Evolutionary conservation across 345 rosid species (phyloP).

Genomic region (Hibiscus trionum): DNA sequence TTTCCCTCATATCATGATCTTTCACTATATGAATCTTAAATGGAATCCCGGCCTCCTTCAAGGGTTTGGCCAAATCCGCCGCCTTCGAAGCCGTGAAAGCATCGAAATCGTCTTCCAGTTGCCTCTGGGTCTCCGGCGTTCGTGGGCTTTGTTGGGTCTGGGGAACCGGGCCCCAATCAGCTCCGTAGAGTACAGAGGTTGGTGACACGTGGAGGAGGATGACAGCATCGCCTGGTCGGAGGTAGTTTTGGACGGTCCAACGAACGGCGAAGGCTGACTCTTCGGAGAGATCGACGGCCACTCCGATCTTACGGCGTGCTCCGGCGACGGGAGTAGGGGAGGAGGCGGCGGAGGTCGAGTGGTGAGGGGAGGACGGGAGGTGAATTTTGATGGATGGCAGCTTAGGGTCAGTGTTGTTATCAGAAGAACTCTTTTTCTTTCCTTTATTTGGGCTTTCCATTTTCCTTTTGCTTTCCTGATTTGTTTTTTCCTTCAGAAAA

Average conservation of each 20-base stretch:
- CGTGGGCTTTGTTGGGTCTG: slow-evolving; percentile 16
- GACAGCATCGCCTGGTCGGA: slow-evolving; percentile 93
- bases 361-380: slow-evolving; percentile 45
- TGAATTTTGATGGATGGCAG: slow-evolving; percentile 79
- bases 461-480: background rate
- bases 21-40: slow-evolving; percentile 82
- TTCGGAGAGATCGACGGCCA: slow-evolving; percentile 91
- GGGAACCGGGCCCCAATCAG: slow-evolving; percentile 97
- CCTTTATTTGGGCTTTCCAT: background rate
- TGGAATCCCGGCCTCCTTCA: slow-evolving; percentile 78
- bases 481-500: background rate
- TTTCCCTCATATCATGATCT: slow-evolving; percentile 60
- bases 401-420: slow-evolving; percentile 27
- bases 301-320: slow-evolving; percentile 88
- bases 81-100: slow-evolving; percentile 58
- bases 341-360: slow-evolving; percentile 25
- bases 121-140: slow-evolving; percentile 21
- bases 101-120: slow-evolving; percentile 65
- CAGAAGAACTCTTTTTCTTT: slow-evolving; percentile 5
- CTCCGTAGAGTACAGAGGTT: slow-evolving; percentile 90
- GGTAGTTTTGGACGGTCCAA: slow-evolving; percentile 86
- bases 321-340: slow-evolving; percentile 56
- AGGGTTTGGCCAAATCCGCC: slow-evolving; percentile 70
- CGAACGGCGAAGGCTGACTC: slow-evolving; percentile 79
- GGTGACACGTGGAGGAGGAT: slow-evolving; percentile 92